Base-by-base conservation (phyloP, 2,329 filamentous ascomycete genomes). In the Stagonosporopsis chrysanthemi region DNA sequence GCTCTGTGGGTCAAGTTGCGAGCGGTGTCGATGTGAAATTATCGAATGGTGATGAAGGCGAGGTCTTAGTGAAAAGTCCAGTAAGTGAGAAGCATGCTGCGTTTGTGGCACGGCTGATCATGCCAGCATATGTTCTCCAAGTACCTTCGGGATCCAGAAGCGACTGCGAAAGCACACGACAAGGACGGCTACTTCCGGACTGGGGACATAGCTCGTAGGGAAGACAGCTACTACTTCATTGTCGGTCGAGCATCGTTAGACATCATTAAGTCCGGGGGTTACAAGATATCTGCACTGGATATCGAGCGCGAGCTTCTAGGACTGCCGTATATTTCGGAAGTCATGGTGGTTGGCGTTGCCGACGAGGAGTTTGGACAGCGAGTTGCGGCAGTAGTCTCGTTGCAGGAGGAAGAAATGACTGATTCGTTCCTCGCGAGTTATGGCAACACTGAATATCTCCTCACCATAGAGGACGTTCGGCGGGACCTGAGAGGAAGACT, bases 181-280 rank as follows among this genome's bases (percentile, higher is more conserved):
- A 57, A 68, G 1, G 79, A 82, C 40, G 80, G 80, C 9, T 83
- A 80, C 73, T 83, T 82, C 66, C 79, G 78, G 60, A 83, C 80
- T 0, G 80, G 80, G 9, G 81, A 83, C 36, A 70, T 76, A 41
- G 70, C 69, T 12, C 66, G 77, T 12, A 68, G 67, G 57, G 75
- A 79, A 54, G 77, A 74, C 57, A 79, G 59, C 67, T 82, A 71
- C 58, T 85, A 84, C 64, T 85, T 75, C 35, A 84, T 85, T 50
- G 75, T 83, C 50, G 83, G 83, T 8, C 78, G 82, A 11, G 81
- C 80, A 9, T 82, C 79, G 17, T 76, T 83, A 6, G 82, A 84
- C 60, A 77, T 85, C 29, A 83, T 86, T 67, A 85, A 85, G 60
- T 81, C 80, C 0, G 82, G 83, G 15, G 83, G 83, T 0, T 84